Evolutionary conservation across 768 basidiomycete species (phyloP), one percentile per base, ranked within the genome.

Genomic region (Podaxis sp.): DNA sequence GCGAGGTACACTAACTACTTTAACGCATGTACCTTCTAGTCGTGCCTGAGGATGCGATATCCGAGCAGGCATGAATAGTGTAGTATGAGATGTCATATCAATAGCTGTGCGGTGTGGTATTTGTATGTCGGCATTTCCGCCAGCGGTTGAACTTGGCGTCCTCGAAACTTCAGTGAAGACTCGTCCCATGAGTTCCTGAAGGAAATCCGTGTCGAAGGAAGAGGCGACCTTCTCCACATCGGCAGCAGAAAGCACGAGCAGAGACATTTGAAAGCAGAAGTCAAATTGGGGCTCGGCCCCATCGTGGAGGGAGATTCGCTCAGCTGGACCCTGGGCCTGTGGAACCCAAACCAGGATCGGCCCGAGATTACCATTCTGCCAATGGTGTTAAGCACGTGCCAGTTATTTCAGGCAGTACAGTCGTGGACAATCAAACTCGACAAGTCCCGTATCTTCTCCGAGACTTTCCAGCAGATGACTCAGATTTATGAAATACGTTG

Each of bases 41-140:
- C 49, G 9, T 15, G 17, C 26, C 4, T 53, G 52, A 42, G 38
- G 36, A 6, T 51, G 46, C 0, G 52, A 48, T n/a, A 36, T 17
- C 26, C 88, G 83, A 6, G 91, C 85, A 2, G 95, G 93, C 95
- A 96, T 96, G 74, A 94, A 90, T 2, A 97, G 77, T 0, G 83
- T 78, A 0, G 81, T 87, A 66, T 93, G 86, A 48, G 80, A 77
- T 7, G 72, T 68, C 56, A 82, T 85, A 0, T 77, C 75, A 11
- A 95, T 71, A 0, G 79, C 74, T 0, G 82, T 84, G 54, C 94
- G 81, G 59, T 84, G 88, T 3, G 93, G 93, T 11, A 76, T 77
- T 58, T 76, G 73, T 59, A 71, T 70, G 36, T 62, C 63, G 48
- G 61, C 69, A 60, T 24, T 69, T 49, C 40, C 63, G n/a, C 39